Base-by-base conservation (phyloP, 2,329 filamentous ascomycete species). In the Corinectria fuckeliana region DNA sequence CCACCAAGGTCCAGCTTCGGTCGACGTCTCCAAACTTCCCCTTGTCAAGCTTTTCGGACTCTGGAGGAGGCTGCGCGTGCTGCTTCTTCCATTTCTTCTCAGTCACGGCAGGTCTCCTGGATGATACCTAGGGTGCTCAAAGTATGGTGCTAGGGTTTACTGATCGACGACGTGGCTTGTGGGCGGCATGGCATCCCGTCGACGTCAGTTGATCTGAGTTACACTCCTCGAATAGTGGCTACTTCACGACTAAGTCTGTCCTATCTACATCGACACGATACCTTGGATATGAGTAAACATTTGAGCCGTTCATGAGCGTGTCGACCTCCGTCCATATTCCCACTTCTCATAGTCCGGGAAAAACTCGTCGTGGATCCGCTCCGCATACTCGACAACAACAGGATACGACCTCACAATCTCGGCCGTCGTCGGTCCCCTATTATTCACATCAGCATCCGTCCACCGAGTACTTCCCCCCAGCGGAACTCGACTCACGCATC, bases 311-410 rank as follows among this genome's bases (percentile, higher is more conserved):
- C n/a, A n/a, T n/a, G n/a, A n/a, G n/a, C n/a, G n/a, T n/a, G n/a
- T n/a, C n/a, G n/a, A n/a, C n/a, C n/a, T n/a, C 36, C 25, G 34
- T 25, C 7, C n/a, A 26, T 57, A 21, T 21, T 69, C 54, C 74
- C 78, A 78, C 26, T 68, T 68, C 58, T 81, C 75, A 65, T 88
- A 88, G 32, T 89, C 85, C 0, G 82, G 78, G 63, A 89, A 89
- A 65, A 85, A 87, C 4, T 61, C 58, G 45, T 79, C 72, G 67
- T 88, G 85, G 39, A 89, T 86, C 56, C 82, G 78, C 34, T 67
- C 67, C 3, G 83, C 85, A 71, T 88, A 89, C 3, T 87, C 83
- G 9, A 84, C 36, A 10, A 88, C 56, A 0, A 75, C 74, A 0
- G 84, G 82, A 60, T 81, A 82, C 2, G 71, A 69, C 57, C 73